These are phyloP conservation scores for Leccinum subgranulosum DNA, from an alignment of 768 basidiomycete genomes.

Conservation along the genomic window DNA sequence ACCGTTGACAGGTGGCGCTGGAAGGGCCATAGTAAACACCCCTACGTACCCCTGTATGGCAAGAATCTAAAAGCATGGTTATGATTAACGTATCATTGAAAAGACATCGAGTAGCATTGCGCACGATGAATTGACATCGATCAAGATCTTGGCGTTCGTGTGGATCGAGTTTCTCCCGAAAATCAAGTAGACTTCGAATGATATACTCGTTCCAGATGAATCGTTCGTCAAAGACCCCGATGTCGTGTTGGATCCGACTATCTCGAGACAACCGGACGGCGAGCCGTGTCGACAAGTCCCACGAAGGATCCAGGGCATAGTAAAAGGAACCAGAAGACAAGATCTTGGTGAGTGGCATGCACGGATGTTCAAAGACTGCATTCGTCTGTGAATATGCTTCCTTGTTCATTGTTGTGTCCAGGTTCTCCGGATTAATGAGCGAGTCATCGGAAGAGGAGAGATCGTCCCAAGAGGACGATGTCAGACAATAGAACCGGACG, in stretches of 20 bases:
- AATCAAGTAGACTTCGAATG: constrained; percentile 81
- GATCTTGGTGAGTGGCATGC: constrained; percentile 84
- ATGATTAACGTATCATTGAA: constrained; percentile 4
- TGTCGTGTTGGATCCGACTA: constrained; percentile 42
- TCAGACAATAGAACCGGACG: constrained; percentile 87
- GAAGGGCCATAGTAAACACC: constrained; percentile 72
- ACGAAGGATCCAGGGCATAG: constrained; percentile 75
- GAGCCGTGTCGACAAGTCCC: constrained; percentile 89
- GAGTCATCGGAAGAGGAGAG: constrained; percentile 50
- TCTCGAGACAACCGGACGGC: constrained; percentile 62
- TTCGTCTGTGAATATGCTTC: constrained; percentile 45
- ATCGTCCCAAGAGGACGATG: constrained; percentile 83
- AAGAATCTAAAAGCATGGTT: constrained; percentile 52
- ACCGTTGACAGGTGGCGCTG: constrained; percentile 72
- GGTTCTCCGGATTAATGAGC: constrained; percentile 52
- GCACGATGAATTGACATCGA: constrained; percentile 78
- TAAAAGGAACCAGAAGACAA: constrained; percentile 92
- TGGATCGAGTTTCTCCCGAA: constrained; percentile 72
- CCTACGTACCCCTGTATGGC: constrained; percentile 95
- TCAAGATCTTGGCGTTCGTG: constrained; percentile 75
- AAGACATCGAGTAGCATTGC: constrained; percentile 28
- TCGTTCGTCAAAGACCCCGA: constrained; percentile 70
- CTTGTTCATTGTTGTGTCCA: constrained; percentile 41
- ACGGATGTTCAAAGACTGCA: constrained; percentile 85
- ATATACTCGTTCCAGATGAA: constrained; percentile 97